phyloP scores from a whole-genome alignment of 805 yeast genomes.

The Cyberlindnera galapagoensis region DNA sequence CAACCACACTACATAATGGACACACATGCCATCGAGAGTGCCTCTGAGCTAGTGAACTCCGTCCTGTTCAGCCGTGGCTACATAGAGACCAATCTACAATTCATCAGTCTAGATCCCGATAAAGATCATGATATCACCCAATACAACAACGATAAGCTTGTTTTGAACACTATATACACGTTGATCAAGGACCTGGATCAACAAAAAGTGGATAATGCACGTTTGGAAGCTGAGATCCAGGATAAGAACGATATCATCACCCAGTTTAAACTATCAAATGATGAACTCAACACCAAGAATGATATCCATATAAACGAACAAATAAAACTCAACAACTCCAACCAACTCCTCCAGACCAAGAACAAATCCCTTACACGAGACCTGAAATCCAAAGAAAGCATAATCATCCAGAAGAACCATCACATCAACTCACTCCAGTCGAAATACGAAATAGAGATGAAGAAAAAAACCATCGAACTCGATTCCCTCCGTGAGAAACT shows the following conservation, averaged over 20 bases:
- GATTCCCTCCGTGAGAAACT: constrained; percentile 16
- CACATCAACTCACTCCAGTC: constrained; percentile 10
- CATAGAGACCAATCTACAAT: constrained; percentile 1
- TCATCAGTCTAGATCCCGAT: constrained; percentile 2
- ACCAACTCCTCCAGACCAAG: too few relatives aligned
- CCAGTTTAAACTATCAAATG: constrained; percentile 7
- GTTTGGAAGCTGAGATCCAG: constrained; percentile 6
- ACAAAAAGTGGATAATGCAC: constrained; percentile 5
- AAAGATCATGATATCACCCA: constrained; percentile 9
- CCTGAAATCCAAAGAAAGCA: too few relatives aligned
- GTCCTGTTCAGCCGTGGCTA: constrained; percentile 14
- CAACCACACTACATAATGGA: constrained; percentile 4
- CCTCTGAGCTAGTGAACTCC: constrained; percentile 12
- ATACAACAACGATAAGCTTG: constrained; percentile 9
- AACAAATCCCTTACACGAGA: too few relatives aligned
- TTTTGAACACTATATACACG: constrained; percentile 13
- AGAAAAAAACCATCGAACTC: constrained; percentile 12
- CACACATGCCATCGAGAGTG: constrained; percentile 8
- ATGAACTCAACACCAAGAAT: constrained; percentile 3
- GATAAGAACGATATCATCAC: constrained; percentile 11
- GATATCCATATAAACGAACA: not conserved
- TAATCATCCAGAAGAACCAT: too few relatives aligned
- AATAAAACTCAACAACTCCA: too few relatives aligned
- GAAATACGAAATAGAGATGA: constrained; percentile 19
- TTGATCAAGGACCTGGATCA: constrained; percentile 12